Evolutionary conservation across 192 early-diverging fungal species (phyloP).

Genomic region (Coemansia sp.): DNA sequence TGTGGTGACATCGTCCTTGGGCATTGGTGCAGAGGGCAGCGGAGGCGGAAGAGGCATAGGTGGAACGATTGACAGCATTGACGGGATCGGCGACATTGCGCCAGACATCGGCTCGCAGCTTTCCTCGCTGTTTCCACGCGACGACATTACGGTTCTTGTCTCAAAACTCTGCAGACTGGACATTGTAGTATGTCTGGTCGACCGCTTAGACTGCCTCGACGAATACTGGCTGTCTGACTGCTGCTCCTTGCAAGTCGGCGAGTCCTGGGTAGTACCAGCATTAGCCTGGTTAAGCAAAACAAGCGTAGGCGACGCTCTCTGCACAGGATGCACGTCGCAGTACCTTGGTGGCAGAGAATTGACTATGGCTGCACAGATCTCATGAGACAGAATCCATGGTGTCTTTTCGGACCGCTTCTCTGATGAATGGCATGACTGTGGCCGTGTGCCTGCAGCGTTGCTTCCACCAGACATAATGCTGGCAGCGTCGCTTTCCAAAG

Average conservation of each 20-base stretch:
- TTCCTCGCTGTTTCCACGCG: slow-evolving; percentile 14
- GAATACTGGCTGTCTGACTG: slow-evolving; percentile 2
- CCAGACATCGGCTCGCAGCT: slow-evolving; percentile 27
- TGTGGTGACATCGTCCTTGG: slow-evolving; percentile 4
- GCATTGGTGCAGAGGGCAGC: slow-evolving; percentile 39
- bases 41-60: slow-evolving; percentile 33
- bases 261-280: not conserved
- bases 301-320: slow-evolving; percentile 35
- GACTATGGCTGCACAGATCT: slow-evolving; percentile 15
- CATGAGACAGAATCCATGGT: slow-evolving; percentile 10
- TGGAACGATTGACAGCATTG: not conserved
- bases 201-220: slow-evolving; percentile 18
- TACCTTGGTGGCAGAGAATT: slow-evolving; percentile 41
- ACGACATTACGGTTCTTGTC: slow-evolving; percentile 19
- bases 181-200: slow-evolving; percentile 18
- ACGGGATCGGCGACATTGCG: slow-evolving; percentile 19
- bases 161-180: slow-evolving; percentile 28
- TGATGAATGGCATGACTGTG: slow-evolving; percentile 10
- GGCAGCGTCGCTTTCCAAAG: slow-evolving; percentile 15
- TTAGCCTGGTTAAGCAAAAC: slow-evolving; percentile 32
- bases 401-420: slow-evolving; percentile 6
- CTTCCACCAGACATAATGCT: slow-evolving; percentile 39
- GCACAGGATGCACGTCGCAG: slow-evolving; percentile 35
- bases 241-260: not conserved
- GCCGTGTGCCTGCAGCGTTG: slow-evolving; percentile 8